Evolutionary conservation across 495 filamentous ascomycete species (phyloP).

Genomic region (Trichodelitschia bisporula): DNA sequence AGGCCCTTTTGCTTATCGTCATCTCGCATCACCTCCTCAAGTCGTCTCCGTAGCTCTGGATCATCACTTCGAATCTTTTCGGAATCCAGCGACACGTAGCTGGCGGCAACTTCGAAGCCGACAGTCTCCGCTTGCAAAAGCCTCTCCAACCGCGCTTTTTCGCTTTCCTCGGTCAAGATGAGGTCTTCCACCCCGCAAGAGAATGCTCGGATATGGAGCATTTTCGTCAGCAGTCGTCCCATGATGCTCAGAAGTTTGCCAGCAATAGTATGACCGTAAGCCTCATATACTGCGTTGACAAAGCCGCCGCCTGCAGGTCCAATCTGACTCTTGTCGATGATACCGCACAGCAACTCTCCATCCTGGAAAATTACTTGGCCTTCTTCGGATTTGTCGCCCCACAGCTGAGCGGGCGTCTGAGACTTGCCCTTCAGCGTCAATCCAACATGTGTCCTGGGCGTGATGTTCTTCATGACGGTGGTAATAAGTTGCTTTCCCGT

Average conservation of each 20-base stretch:
- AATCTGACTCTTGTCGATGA: conserved; percentile 89
- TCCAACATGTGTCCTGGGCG: conserved; percentile 45
- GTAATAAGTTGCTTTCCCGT: conserved; percentile 97
- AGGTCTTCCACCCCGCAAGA: conserved; percentile 97
- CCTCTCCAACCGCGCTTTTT: conserved; percentile 41
- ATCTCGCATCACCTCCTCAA: conserved; percentile 80
- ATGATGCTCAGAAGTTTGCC: conserved; percentile 71
- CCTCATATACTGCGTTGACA: conserved; percentile 77
- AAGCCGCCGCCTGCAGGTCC: conserved; percentile 71
- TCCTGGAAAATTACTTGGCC: conserved; percentile 59
- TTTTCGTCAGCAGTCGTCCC: conserved; percentile 69
- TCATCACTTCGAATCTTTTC: conserved; percentile 30
- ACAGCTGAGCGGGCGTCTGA: conserved; percentile 41
- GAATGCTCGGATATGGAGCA: conserved; percentile 81
- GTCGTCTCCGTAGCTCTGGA: conserved; percentile 41
- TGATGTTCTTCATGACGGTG: conserved; percentile 80
- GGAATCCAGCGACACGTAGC: conserved; percentile 62
- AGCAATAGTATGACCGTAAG: conserved; percentile 69
- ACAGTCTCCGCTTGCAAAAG: conserved; percentile 43
- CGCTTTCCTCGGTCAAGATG: conserved; percentile 57
- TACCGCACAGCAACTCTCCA: conserved; percentile 69
- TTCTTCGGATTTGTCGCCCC: conserved; percentile 32
- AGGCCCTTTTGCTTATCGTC: conserved; percentile 72
- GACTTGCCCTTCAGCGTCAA: conserved; percentile 59
- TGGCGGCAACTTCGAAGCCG: conserved; percentile 60